Conservation (phyloP, 1,284 basidiomycete species). For the Ustilago lituana region DNA sequence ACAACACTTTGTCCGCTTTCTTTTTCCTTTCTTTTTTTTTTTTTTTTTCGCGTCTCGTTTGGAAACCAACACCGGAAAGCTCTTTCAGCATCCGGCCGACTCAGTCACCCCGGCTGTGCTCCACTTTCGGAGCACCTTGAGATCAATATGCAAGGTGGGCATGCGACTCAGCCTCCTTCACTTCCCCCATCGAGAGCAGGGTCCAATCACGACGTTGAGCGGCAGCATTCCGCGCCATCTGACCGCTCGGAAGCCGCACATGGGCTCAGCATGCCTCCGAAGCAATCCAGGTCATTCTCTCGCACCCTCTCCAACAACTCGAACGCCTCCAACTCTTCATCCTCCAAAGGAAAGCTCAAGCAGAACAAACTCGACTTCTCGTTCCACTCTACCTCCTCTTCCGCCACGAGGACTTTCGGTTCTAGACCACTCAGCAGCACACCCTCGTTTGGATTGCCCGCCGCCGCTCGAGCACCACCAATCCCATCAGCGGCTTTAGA, state of each 20-base stretch:
- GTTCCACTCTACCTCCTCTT: slow-evolving; percentile 31
- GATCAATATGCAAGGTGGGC: too few relatives aligned
- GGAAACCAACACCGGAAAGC: slow-evolving; percentile 1
- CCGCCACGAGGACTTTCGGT: neutral
- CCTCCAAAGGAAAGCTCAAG: slow-evolving; percentile 25
- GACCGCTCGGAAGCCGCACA: neutral
- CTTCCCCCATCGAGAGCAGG: too few relatives aligned
- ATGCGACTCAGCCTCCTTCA: too few relatives aligned
- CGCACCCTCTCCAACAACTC: slow-evolving; percentile 24
- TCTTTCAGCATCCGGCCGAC: slow-evolving; percentile 10
- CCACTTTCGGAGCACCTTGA: neutral
- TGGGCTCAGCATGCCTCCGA: slow-evolving; percentile 37
- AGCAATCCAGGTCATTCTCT: slow-evolving; percentile 11
- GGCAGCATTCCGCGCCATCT: neutral
- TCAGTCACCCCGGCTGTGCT: neutral
- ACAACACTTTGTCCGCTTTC: slow-evolving; percentile 34
- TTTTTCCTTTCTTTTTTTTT: neutral
- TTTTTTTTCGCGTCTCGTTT: neutral
- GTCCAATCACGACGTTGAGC: slow-evolving; percentile 1
- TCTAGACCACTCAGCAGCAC: slow-evolving; percentile 34
- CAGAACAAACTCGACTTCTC: slow-evolving; percentile 51
- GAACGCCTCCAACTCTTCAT: slow-evolving; percentile 11
- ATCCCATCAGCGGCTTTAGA: neutral
- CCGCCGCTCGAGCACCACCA: neutral
- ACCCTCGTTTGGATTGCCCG: slow-evolving; percentile 27